Evolutionary conservation across 306 rosid species (phyloP), one percentile per base, ranked within the genome.

Genomic region (Pyrus betulifolia): DNA sequence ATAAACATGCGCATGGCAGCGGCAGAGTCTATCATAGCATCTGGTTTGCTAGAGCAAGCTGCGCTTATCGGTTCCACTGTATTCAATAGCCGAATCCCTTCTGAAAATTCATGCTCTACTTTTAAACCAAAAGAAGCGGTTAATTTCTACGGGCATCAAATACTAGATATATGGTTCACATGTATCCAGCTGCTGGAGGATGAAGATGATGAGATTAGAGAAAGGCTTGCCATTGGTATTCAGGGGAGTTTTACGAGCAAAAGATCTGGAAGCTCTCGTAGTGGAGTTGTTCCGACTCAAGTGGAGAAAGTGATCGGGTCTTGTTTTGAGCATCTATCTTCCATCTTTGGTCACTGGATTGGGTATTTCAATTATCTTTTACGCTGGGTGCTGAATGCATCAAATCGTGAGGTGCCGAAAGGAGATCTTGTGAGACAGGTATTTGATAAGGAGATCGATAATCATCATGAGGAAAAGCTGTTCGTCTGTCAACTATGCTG

Each of bases 401-500:
- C 86, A 61, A 75, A 75, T 81, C 78, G 69, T 74, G 83, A 81
- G 42, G 78, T 85, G 10, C 78, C 88, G 3, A 70, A 78, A 79
- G 92, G 89, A 71, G 97, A 95, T 85, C 96, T 91, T 46, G 96
- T 95, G 72, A 87, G 97, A 74, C 93, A 83, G 71, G 97, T 95
- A 66, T 95, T 95, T 31, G 99, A 92, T 82, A 95, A 92, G 88
- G 99, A 95, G 79, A 95, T 95, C 40, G 99, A 95, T 83, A 95
- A 95, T 84, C 87, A 86, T 81, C 96, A 95, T 33, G 99, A 95
- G 91, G 99, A 95, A 84, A 95, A 88, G 82, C 82, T 95, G 60
- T 84, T 95, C 78, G 84, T 95, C 84, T 45, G 93, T 79, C 99
- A 95, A 78, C 85, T 93, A 64, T 89, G 97, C 76, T 90, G 99